Evolutionary conservation across 2,329 filamentous ascomycete genomes (phyloP), one percentile per base, ranked within the genome.

Genomic region (Penicillium brevicompactum): DNA sequence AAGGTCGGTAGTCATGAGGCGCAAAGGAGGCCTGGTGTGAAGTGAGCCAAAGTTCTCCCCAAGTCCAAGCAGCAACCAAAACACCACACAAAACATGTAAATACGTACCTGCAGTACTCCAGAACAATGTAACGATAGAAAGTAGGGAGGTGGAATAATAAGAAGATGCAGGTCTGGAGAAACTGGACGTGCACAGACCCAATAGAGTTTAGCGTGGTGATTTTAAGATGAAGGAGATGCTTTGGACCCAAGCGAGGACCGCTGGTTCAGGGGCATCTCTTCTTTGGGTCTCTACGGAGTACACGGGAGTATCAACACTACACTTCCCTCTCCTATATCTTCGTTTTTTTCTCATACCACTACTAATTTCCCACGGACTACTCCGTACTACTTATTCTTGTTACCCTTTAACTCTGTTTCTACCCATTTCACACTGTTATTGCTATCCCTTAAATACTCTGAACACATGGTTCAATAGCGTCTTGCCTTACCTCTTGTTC

Each of bases 221-320:
- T 51, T 57, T 56, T 63, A 64, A 64, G 61, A 64, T 64, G 61
- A 64, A 65, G 60, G 61, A 51, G 51, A 55, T 52, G 56, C 56
- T 45, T 31, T 32, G 53, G 49, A 30, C 38, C 38, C 48, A 55
- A 57, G 46, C 54, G 57, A 60, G 55, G 53, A 42, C 11, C 18
- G 53, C 31, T 51, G 44, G 10, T 55, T 55, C 46, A 48, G 53
- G 51, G 51, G 50, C 31, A 41, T 32, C 22, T 42, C 31, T 14
- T n/a, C 34, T 37, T 37, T 37, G 34, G 13, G 6, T 34, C n/a
- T 2, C 4, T 4, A 13, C 31, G 8, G 8, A 7, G 9, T 34
- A 14, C 31, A 34, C 31, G 31, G n/a, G 18, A 18, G 18, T 18
- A 18, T 18, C 18, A 18, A 34, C 13, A 34, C 31, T 31, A 31